A percentile compares a stretch with the other conserved stretches of the same genome.
phyloP scores from a whole-genome alignment of 2,329 filamentous ascomycete species.

The Sarocladiaceae sp. region DNA sequence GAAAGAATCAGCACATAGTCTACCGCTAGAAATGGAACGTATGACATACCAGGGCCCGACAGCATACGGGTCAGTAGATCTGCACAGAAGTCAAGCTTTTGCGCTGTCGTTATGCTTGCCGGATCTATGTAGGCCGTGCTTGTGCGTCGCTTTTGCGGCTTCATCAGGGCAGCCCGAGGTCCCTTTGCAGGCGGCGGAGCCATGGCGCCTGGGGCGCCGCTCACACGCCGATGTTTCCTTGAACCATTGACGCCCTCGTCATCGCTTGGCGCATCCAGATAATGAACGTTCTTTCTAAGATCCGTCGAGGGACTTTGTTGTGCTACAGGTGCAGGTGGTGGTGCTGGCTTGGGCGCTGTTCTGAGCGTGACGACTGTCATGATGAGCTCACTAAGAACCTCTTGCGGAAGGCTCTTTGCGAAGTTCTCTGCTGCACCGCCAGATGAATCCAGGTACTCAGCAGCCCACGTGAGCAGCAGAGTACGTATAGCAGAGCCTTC shows the following conservation, averaged over 20 bases:
- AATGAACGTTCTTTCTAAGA: constrained; percentile 42
- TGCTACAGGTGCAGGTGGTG: constrained; percentile 13
- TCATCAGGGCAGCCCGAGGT: constrained; percentile 25
- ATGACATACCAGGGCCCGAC: constrained; percentile 49
- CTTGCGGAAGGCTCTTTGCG: constrained; percentile 56
- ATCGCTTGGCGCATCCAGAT: constrained; percentile 40
- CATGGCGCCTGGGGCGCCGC: constrained; percentile 15
- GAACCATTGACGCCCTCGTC: constrained; percentile 24
- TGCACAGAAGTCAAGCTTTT: constrained; percentile 54
- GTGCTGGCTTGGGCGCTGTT: constrained; percentile 18
- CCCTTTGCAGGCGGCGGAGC: constrained; percentile 22
- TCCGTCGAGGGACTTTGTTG: constrained; percentile 15
- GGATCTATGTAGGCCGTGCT: constrained; percentile 27
- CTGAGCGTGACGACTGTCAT: constrained; percentile 55
- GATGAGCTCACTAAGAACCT: constrained; percentile 59
- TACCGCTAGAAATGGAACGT: not conserved
- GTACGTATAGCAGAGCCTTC: constrained; percentile 56
- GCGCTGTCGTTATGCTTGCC: constrained; percentile 28
- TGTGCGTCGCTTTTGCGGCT: constrained; percentile 31
- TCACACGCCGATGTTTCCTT: constrained; percentile 40
- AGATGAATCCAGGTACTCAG: constrained; percentile 58
- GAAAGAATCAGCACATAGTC: not conserved
- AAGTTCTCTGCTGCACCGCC: constrained; percentile 49
- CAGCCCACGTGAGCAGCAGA: constrained; percentile 57
- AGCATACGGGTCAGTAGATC: constrained; percentile 58